Conservation (phyloP, 176 grass and related monocot species). For the Juncus inflexus region DNA sequence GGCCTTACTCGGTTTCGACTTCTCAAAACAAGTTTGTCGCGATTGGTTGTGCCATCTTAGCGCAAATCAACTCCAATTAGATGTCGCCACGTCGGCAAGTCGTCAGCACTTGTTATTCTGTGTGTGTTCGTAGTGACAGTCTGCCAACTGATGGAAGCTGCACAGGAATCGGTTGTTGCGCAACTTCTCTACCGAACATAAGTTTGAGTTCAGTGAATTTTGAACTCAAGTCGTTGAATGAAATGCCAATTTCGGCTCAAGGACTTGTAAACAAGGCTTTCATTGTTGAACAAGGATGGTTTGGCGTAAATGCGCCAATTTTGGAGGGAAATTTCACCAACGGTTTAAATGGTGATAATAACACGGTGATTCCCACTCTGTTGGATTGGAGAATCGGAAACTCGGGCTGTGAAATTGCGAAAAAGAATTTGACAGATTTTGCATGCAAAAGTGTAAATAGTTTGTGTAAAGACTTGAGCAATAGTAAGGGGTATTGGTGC, state of each 20-base stretch:
- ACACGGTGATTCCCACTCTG: background rate
- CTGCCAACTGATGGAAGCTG: conserved; percentile 17
- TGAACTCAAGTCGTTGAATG: background rate
- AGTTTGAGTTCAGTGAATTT: conserved; percentile 1
- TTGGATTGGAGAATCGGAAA: conserved; percentile 38
- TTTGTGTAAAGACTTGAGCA: conserved; percentile 18
- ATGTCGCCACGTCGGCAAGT: background rate
- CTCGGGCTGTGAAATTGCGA: conserved; percentile 13
- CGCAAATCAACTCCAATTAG: background rate
- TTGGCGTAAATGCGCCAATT: background rate
- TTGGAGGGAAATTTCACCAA: conserved; percentile 9
- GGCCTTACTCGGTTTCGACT: conserved; percentile 1
- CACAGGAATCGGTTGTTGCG: conserved; percentile 29
- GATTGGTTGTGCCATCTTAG: conserved; percentile 13
- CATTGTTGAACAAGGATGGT: conserved; percentile 20
- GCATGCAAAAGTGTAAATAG: conserved; percentile 37
- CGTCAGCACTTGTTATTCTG: conserved; percentile 11
- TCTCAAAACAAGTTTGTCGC: conserved; percentile 29
- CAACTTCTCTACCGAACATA: background rate
- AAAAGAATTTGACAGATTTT: background rate
- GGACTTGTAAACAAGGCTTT: conserved; percentile 9
- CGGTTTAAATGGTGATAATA: background rate
- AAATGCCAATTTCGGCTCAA: background rate
- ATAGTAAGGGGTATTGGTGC: conserved; percentile 31
- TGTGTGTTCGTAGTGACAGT: background rate